Evolutionary conservation across 2,329 filamentous ascomycete genomes (phyloP).

Genomic region (Epichloe festucae): DNA sequence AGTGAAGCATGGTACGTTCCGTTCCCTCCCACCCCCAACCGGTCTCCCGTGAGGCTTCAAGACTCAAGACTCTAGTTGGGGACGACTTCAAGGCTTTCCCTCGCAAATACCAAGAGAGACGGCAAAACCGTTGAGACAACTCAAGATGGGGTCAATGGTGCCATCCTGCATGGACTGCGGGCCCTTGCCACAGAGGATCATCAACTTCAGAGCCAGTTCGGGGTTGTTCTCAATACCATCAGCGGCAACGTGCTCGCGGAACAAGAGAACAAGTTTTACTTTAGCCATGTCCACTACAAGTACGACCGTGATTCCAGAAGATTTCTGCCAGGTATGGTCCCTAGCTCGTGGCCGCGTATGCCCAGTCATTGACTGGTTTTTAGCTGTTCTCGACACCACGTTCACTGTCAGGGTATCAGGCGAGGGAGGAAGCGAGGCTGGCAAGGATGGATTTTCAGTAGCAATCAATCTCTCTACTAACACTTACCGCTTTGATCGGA

Average conservation of each 20-base stretch:
- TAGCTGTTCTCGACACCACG: neutral
- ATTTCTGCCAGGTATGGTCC: neutral
- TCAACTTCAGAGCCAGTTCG: neutral
- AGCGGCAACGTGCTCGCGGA: neutral
- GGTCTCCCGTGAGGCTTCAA: neutral
- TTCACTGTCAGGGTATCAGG: neutral
- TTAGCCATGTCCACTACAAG: neutral
- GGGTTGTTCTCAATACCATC: neutral
- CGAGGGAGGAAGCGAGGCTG: neutral
- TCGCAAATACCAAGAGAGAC: too few species aligned
- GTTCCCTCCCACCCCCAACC: neutral
- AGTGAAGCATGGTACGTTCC: slow-evolving; percentile 1
- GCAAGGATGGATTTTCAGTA: neutral
- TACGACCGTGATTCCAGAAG: neutral
- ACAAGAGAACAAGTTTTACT: neutral
- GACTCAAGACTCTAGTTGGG: too few species aligned
- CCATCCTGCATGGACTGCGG: neutral
- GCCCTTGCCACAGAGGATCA: neutral
- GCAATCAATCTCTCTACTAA: neutral
- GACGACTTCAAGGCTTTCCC: too few species aligned
- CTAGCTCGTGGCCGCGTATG: neutral
- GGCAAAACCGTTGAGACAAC: neutral
- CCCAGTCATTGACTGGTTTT: neutral
- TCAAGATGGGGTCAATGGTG: neutral
- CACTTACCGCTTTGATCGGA: neutral